Percentiles rank a stretch among this genome's conserved stretches.
These are phyloP conservation scores for Gremmenia infestans DNA, from an alignment of 2,329 filamentous ascomycete genomes.

Conservation along the genomic window DNA sequence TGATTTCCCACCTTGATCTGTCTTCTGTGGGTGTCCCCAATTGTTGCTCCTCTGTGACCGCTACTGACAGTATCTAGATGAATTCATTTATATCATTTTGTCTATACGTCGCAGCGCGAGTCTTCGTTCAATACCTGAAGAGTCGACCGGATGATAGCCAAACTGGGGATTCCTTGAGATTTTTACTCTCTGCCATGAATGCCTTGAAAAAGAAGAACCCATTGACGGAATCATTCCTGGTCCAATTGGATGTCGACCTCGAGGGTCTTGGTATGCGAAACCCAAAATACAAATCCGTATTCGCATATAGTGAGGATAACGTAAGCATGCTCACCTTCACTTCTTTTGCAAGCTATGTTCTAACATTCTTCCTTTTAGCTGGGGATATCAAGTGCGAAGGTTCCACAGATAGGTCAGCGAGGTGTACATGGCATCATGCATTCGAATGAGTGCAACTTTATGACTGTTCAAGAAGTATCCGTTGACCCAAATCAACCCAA, in stretches of 20 bases:
- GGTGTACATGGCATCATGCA: neutral
- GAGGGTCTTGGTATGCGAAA: conserved; percentile 64
- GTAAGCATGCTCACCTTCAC: conserved; percentile 18
- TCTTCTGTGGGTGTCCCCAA: conserved; percentile 55
- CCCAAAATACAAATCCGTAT: conserved; percentile 52
- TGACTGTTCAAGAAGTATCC: conserved; percentile 9
- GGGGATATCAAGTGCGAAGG: conserved; percentile 20
- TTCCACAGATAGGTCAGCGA: conserved; percentile 8
- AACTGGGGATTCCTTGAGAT: conserved; percentile 76
- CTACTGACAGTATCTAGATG: conserved; percentile 54
- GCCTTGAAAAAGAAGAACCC: conserved; percentile 84
- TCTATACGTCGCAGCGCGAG: conserved; percentile 88
- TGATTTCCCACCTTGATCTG: conserved; percentile 86
- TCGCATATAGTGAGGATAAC: conserved; percentile 36
- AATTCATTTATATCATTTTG: conserved; percentile 95
- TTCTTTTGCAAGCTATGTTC: neutral
- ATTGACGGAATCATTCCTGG: conserved; percentile 88
- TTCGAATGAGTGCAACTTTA: conserved; percentile 16
- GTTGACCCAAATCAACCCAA: conserved; percentile 9
- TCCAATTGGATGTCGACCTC: conserved; percentile 88
- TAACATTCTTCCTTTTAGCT: conserved; percentile 19
- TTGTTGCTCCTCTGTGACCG: neutral
- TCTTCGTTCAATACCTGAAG: conserved; percentile 96
- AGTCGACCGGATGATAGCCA: conserved; percentile 80
- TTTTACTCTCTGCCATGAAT: conserved; percentile 85